Conservation (phyloP, 768 basidiomycete species). For the Leccinum subgranulosum region DNA sequence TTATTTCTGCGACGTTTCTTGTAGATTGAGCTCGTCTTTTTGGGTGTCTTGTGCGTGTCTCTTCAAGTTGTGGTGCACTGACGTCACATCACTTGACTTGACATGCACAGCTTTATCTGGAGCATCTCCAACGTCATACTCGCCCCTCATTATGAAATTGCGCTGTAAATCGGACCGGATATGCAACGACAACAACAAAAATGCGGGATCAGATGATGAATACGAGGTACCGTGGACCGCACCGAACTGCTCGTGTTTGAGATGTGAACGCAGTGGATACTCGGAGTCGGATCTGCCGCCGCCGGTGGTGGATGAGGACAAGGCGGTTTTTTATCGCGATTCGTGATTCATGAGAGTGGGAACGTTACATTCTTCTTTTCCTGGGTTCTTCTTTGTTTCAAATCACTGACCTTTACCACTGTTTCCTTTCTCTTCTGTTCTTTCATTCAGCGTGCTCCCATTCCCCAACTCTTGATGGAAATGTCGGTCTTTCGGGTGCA, state of each 20-base stretch:
- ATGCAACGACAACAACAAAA: background rate
- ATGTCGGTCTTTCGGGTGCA: background rate
- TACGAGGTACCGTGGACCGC: background rate
- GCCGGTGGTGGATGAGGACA: background rate
- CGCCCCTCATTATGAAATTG: slow-evolving; percentile 11
- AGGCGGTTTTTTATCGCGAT: background rate
- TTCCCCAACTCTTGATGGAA: background rate
- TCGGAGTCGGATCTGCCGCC: too few species aligned
- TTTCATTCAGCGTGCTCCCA: background rate
- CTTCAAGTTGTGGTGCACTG: background rate
- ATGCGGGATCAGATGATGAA: background rate
- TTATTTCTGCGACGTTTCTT: background rate
- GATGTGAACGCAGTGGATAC: background rate
- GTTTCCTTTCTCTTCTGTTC: background rate
- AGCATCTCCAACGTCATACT: slow-evolving; percentile 32
- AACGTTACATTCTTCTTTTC: background rate
- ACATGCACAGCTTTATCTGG: slow-evolving; percentile 36
- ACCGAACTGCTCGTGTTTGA: slow-evolving; percentile 6
- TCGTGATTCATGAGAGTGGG: background rate
- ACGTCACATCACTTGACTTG: too few species aligned
- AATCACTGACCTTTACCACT: background rate
- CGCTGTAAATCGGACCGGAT: slow-evolving; percentile 15
- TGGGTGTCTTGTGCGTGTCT: slow-evolving; percentile 22
- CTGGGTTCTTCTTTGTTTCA: background rate
- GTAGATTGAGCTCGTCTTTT: slow-evolving; percentile 18